Base-by-base conservation (phyloP, 1,139 yeast genomes). In the Zygoascus hellenicus region DNA sequence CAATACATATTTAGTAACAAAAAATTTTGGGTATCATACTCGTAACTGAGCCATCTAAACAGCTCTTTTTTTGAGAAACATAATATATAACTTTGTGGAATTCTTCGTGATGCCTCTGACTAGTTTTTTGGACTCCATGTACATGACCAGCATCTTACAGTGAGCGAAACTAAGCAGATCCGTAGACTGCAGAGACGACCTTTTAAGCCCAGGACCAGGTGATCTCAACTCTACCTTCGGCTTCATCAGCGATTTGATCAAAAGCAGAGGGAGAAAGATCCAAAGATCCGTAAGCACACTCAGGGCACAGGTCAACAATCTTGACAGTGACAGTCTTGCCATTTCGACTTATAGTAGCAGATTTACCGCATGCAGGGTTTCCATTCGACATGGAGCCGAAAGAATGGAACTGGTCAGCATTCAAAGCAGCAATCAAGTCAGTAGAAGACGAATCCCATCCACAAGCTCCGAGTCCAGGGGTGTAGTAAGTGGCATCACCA, bases 401-500 rank as follows among this genome's bases (percentile, higher is more conserved):
- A 44, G 47, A 42, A 33, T 49, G 54, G 55, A 66, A 68, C 59
- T 65, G 67, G 38, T 52, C 60, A 47, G 50, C 54, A 55, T 66
- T 67, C 53, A 66, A 61, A 40, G 74, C 74, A 41, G 65, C 71
- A 55, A 80, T 72, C 54, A 63, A 64, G 58, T 81, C 85, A 19
- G 69, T 39, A 55, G 73, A 79, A 28, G 67, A 46, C 66, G 64
- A 73, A 52, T 69, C 64, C 48, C 56, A 51, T 42, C 86, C 86
- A 66, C 86, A 80, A 28, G 86, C 80, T 48, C 85, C 86, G 50
- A 79, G 64, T 17, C 80, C 83, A 28, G 78, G 66, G 43, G 67
- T 66, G 68, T 76, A 80, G 71, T 63, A 80, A 47, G 86, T 80
- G 54, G 82, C 85, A 49, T 78, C 70, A 50, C 86, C 85, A 26